Base-by-base conservation (phyloP, 306 rosid species). In the Hylodesmum podocarpum region DNA sequence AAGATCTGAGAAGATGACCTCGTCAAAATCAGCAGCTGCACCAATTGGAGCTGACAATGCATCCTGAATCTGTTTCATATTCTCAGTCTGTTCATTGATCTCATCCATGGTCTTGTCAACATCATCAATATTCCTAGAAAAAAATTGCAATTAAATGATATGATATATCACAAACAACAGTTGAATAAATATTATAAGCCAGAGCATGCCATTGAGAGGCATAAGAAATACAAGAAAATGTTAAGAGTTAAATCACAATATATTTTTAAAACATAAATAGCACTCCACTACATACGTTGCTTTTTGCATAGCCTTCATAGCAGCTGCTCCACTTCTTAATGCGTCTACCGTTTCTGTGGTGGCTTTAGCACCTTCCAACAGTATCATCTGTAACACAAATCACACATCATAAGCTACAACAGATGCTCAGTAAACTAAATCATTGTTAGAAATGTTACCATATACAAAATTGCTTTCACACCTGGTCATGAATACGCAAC, bases 231-330 rank as follows among this genome's bases (percentile, higher is more conserved):
- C 0, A 29, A 43, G 39, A 31, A 43, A 58, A 39, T 73, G 31
- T 6, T 5, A 10, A 14, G 16, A 36, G 5, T n/a, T 34, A 16
- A 11, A 28, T 25, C 10, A 72, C 8, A 39, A 29, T 54, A 40
- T 55, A 72, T 40, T 40, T 33, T 33, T 41, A 70, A 69, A 13
- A 41, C 51, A 80, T 13, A 43, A 44, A 72, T 44, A 53, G 53
- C 12, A 29, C 47, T 57, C 77, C 88, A 73, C 36, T 62, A 78
- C 89, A 75, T 85, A 95, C 97, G 96, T 92, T 82, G 99, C 97
- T 84, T 90, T 95, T 75, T 95, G 99, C 99, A 95, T 95, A 71
- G 97, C 99, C 86, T 95, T 95, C 99, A 95, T 95, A 27, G 99
- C 88, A 78, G 97, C 46, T 29, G 99, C 99, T 65, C 99, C 99